Evolutionary conservation across 139 green algal species (phyloP).

Genomic region (Bryopsis sp.): DNA sequence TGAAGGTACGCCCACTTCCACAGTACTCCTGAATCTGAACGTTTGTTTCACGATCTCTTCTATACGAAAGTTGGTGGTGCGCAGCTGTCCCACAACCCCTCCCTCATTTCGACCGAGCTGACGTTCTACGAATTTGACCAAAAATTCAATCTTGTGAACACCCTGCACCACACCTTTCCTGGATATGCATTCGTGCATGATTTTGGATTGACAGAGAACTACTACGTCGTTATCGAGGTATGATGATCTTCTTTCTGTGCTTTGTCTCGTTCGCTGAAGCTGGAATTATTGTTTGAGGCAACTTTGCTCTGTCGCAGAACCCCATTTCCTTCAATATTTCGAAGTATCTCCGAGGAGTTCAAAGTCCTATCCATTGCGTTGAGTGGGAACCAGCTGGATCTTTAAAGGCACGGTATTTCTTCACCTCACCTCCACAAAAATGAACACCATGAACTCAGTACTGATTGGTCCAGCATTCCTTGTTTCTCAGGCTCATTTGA

Average conservation of each 20-base stretch:
- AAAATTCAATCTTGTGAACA: not conserved
- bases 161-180: not conserved
- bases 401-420: not conserved
- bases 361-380: not conserved
- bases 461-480: too few species aligned
- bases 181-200: slow-evolving; percentile 41
- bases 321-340: slow-evolving; percentile 35
- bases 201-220: slow-evolving; percentile 34
- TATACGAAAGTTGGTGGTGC: too few species aligned
- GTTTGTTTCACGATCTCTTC: too few species aligned
- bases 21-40: too few species aligned
- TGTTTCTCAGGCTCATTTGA: slow-evolving; percentile 5
- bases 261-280: not conserved
- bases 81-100: too few species aligned
- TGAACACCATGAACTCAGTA: too few species aligned
- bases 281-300: not conserved
- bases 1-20: not conserved
- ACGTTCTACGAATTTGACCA: slow-evolving; percentile 19
- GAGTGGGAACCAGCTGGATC: not conserved
- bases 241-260: too few species aligned
- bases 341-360: slow-evolving; percentile 32
- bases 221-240: slow-evolving; percentile 34
- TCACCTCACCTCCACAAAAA: not conserved
- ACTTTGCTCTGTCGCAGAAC: slow-evolving; percentile 30
- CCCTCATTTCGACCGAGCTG: too few species aligned